A percentile compares a stretch with the other conserved stretches of the same genome.
Evolutionary conservation across 768 basidiomycete genomes (phyloP).

Genomic region (Lentinula aciculospora): DNA sequence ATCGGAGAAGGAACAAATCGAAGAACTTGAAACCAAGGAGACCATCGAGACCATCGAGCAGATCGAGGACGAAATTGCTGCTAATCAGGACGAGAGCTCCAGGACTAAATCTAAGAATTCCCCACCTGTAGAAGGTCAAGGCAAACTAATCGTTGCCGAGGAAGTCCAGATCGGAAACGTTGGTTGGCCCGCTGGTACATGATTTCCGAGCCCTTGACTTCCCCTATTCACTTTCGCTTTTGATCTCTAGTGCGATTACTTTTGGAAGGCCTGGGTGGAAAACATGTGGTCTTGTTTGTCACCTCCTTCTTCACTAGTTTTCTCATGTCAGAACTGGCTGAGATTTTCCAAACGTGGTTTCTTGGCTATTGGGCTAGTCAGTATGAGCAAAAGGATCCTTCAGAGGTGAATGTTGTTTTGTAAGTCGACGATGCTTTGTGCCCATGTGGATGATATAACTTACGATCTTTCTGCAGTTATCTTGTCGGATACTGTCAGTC

Average conservation of each 20-base stretch:
- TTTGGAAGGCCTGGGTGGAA: conserved; percentile 31
- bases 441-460: conserved; percentile 18
- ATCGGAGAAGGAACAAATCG: conserved; percentile 6
- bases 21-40: conserved; percentile 28
- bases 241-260: conserved; percentile 28
- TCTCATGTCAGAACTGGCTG: conserved; percentile 17
- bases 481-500: conserved; percentile 12
- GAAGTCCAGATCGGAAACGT: conserved; percentile 59
- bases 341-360: conserved; percentile 33
- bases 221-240: background rate
- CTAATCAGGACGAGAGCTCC: conserved; percentile 17
- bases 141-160: conserved; percentile 61
- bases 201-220: background rate
- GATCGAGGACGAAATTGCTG: conserved; percentile 19
- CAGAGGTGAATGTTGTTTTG: conserved; percentile 27
- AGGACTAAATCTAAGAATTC: conserved; percentile 12
- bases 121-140: conserved; percentile 23
- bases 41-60: conserved; percentile 11
- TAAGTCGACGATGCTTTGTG: conserved; percentile 24
- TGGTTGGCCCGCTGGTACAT: conserved; percentile 39
- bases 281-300: conserved; percentile 28
- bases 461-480: conserved; percentile 25
- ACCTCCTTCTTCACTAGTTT: conserved; percentile 17
- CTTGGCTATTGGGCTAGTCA: conserved; percentile 38
- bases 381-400: conserved; percentile 28